Evolutionary conservation across 768 basidiomycete species (phyloP), one percentile per base, ranked within the genome.

Genomic region (Lactifluus piperatus): DNA sequence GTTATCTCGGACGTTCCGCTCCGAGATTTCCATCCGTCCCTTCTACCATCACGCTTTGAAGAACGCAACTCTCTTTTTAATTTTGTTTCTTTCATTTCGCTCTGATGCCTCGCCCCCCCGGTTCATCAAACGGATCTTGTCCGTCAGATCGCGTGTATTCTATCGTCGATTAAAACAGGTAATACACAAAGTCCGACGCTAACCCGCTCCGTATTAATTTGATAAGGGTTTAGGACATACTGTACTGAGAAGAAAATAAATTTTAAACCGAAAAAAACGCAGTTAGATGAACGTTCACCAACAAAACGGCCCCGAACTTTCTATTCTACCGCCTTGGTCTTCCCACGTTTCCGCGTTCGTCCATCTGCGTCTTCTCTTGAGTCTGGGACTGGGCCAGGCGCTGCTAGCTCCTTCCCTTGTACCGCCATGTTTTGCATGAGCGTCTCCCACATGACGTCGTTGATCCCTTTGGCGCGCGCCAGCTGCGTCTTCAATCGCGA

Each of bases 381-480:
- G 36, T 61, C 60, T 22, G 45, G 37, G 29, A 47, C 37, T 36
- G 51, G 50, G 24, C 27, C 55, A n/a, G 37, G 44, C 50, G 50
- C 43, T 10, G 26, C 61, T 32, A 67, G 65, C 34, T 62, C 60
- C 63, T 71, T 69, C 41, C 70, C 70, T 49, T 72, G 72, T n/a
- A 71, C 68, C 3, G 86, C 72, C 14, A 84, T 71, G 46, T 74
- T 79, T 63, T 87, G 84, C 29, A 94, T 87, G 1, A 93, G 81
- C 2, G 79, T 81, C 64, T 89, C 86, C 94, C 94, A 97, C 86
- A 97, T 95, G 53, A 80, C 78, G 67, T 97, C 92, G 66, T 97
- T 97, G 59, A 97, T 78, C n/a, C 86, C 82, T 68, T 93, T 91
- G 5, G 94, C 94, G 68, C 83, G 85, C 27, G 82, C 81, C 6